Base-by-base conservation (phyloP, 2,329 filamentous ascomycete genomes). In the Cercospora sp. region DNA sequence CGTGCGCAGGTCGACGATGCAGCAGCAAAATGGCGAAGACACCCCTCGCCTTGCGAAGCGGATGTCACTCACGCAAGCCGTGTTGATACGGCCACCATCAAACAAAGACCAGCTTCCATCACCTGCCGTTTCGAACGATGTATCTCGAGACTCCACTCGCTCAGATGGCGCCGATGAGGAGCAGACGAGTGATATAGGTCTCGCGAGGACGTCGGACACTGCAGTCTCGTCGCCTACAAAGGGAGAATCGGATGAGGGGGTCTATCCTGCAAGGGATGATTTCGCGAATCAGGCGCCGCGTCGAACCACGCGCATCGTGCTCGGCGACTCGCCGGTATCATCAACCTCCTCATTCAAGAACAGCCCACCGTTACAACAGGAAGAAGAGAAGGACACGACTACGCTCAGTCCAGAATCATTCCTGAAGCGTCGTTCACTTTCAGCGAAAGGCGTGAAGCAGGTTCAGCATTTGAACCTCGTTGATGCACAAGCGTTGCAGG, bases 191-290 rank as follows among this genome's bases (percentile, higher is more conserved):
- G 66, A 67, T 45, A 82, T 83, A 69, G 81, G 82, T 59, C 74
- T 83, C 45, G 82, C 81, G 18, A 79, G 73, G 60, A 82, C 81
- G 5, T 81, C 82, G 12, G 78, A 83, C 70, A 70, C 64, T 9
- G 71, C 63, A 24, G 67, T 71, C 5, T 63, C 71, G 18, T 66
- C 69, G 30, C 61, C 66, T 37, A 63, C 59, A 30, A 53, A 62
- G 40, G 71, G 71, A 24, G 65, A 71, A 24, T 49, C 32, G 16
- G 30, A 61, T 32, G 66, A 63, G 60, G 65, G 68, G 10, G 45
- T 67, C 16, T 61, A 65, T 43, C 66, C 65, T 30, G 69, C 67
- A 69, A 69, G 70, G 66, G 70, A 73, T 58, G 68, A 65, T 60
- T 67, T 70, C 66, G 67, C 67, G 16, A 71, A 68, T 61, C 65